Evolutionary conservation across 2,329 filamentous ascomycete species (phyloP).

Genomic region (Canariomyces notabilis): DNA sequence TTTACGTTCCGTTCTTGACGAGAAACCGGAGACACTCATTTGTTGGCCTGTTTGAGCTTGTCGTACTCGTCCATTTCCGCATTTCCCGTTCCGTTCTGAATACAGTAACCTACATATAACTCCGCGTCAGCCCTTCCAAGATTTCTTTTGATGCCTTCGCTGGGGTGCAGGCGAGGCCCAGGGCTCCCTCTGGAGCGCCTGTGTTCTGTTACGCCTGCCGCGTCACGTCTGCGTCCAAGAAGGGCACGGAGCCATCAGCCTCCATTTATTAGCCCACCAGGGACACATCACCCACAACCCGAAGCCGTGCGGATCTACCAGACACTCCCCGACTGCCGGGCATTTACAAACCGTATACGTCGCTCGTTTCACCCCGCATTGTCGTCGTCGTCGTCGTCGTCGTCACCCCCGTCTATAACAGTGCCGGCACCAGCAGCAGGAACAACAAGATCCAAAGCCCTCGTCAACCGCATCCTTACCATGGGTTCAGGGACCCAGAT

Average conservation of each 20-base stretch:
- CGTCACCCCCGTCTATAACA: not conserved
- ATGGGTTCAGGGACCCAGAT: slow-evolving; percentile 36
- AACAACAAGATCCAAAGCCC: not conserved
- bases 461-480: slow-evolving; percentile 29
- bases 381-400: slow-evolving; percentile 2
- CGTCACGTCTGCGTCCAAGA: slow-evolving; percentile 21
- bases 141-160: slow-evolving; percentile 20
- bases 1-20: too few relatives aligned
- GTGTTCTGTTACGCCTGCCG: slow-evolving; percentile 17
- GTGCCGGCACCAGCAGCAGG: slow-evolving; percentile 5
- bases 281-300: slow-evolving; percentile 32
- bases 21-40: too few relatives aligned
- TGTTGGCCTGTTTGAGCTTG: not conserved
- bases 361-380: slow-evolving; percentile 18
- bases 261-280: slow-evolving; percentile 24
- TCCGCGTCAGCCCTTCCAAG: not conserved
- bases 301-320: slow-evolving; percentile 27
- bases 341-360: slow-evolving; percentile 20
- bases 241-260: slow-evolving; percentile 20
- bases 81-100: not conserved
- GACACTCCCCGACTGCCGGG: slow-evolving; percentile 25
- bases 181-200: slow-evolving; percentile 13
- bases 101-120: not conserved
- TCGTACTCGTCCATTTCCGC: not conserved
- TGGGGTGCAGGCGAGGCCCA: slow-evolving; percentile 17